Conservation (phyloP, 768 basidiomycete species). For the Kwoniella sp. region DNA sequence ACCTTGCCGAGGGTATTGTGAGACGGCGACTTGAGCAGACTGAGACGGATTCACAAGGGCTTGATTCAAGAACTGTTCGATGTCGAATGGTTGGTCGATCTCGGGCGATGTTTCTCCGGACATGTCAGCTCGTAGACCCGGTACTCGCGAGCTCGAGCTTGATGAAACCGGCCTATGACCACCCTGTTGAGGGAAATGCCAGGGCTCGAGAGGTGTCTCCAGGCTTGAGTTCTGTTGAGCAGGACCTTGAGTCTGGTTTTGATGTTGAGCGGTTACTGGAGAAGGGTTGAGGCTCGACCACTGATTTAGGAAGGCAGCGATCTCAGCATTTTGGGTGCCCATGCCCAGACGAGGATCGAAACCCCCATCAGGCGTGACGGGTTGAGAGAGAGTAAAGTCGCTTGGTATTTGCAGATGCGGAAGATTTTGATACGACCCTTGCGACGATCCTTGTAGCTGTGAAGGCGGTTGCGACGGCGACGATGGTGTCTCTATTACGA, state of each 20-base stretch:
- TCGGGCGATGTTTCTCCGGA: conserved; percentile 12
- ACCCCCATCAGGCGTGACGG: not conserved
- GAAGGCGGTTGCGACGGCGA: not conserved
- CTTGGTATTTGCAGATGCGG: not conserved
- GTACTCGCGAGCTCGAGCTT: not conserved
- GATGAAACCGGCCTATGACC: not conserved
- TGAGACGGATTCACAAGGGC: conserved; percentile 6
- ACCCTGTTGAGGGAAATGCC: not conserved
- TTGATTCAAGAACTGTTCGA: conserved; percentile 17
- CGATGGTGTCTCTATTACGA: not conserved
- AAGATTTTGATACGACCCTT: not conserved
- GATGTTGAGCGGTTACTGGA: not conserved
- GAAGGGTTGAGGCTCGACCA: not conserved
- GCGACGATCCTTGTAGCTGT: not conserved
- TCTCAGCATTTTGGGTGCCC: not conserved
- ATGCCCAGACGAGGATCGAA: not conserved
- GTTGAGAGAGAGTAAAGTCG: not conserved
- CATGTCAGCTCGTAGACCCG: not conserved
- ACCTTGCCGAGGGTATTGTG: not conserved
- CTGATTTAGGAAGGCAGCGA: conserved; percentile 4
- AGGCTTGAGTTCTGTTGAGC: not conserved
- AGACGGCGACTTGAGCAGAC: not conserved
- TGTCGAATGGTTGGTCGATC: conserved; percentile 6
- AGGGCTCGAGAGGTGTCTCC: not conserved
- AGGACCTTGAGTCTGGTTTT: not conserved